Conservation (phyloP, 305 asterid species). For the Vinca major region DNA sequence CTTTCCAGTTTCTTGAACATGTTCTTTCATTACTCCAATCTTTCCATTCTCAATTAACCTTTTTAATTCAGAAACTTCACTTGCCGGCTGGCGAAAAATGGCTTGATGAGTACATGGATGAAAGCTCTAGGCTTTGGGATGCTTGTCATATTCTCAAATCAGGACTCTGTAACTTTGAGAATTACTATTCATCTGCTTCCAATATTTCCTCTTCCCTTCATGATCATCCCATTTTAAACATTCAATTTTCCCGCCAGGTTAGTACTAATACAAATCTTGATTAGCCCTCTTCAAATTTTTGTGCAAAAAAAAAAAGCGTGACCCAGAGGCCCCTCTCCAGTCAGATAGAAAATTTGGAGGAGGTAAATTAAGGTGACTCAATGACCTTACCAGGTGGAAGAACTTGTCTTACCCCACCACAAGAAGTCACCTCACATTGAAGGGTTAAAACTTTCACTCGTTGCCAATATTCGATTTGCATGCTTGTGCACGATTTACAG, state of each 20-base stretch:
- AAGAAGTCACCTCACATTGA: too few species aligned
- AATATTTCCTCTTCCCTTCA: conserved; percentile 37
- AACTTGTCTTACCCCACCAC: too few species aligned
- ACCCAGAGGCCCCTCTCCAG: too few species aligned
- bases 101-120: conserved; percentile 93
- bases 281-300: too few species aligned
- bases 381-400: too few species aligned
- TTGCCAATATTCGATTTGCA: too few species aligned
- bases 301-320: too few species aligned
- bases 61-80: conserved; percentile 46
- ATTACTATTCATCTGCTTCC: conserved; percentile 39
- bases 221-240: conserved; percentile 33
- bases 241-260: conserved; percentile 62
- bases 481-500: too few species aligned
- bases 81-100: conserved; percentile 80
- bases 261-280: not conserved
- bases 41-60: conserved; percentile 52
- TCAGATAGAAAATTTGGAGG: too few species aligned
- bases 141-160: conserved; percentile 61
- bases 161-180: conserved; percentile 48
- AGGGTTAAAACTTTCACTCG: too few species aligned
- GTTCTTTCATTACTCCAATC: conserved; percentile 62
- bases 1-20: conserved; percentile 50
- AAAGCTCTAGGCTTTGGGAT: conserved; percentile 82
- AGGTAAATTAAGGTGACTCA: too few species aligned